Conservation (phyloP, 1,139 yeast genomes). For the Meyerozyma elateridarum region DNA sequence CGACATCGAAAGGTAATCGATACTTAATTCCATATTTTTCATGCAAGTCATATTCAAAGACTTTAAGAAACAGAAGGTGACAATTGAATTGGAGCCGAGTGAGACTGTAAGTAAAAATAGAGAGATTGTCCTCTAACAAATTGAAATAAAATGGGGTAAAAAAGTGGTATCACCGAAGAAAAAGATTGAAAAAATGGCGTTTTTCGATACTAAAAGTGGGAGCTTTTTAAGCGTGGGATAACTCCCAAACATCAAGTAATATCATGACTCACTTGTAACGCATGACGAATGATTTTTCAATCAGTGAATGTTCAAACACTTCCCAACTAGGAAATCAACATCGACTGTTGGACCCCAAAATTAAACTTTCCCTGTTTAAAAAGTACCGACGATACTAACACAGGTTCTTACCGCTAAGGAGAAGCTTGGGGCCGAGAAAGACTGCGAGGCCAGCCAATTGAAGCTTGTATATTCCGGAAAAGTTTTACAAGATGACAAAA, state of each 20-base stretch:
- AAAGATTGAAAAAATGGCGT: background rate
- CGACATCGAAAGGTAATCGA: too few relatives aligned
- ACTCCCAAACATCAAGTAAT: too few relatives aligned
- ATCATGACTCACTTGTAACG: too few relatives aligned
- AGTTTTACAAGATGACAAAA: slow-evolving; percentile 79
- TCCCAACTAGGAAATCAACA: too few relatives aligned
- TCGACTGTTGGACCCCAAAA: slow-evolving; percentile 2
- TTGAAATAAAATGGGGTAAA: too few relatives aligned
- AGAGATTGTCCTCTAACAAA: too few relatives aligned
- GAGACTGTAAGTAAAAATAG: slow-evolving; percentile 52
- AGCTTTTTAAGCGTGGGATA: background rate
- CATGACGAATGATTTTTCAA: too few relatives aligned
- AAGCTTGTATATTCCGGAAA: slow-evolving; percentile 92
- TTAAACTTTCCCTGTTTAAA: background rate
- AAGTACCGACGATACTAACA: slow-evolving; percentile 12
- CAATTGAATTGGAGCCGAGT: slow-evolving; percentile 67
- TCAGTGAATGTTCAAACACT: too few relatives aligned
- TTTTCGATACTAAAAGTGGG: background rate
- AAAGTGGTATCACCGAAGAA: too few relatives aligned
- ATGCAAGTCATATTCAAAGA: slow-evolving; percentile 89
- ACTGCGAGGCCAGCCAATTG: slow-evolving; percentile 69
- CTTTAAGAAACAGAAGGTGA: slow-evolving; percentile 85
- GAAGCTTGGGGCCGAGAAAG: slow-evolving; percentile 62
- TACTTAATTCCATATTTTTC: too few relatives aligned
- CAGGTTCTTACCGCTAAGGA: slow-evolving; percentile 68